A percentile compares a stretch with the other conserved stretches of the same genome.
These are phyloP conservation scores for Cytospora schulzeri DNA, from an alignment of 2,329 filamentous ascomycete genomes.

Conservation along the genomic window DNA sequence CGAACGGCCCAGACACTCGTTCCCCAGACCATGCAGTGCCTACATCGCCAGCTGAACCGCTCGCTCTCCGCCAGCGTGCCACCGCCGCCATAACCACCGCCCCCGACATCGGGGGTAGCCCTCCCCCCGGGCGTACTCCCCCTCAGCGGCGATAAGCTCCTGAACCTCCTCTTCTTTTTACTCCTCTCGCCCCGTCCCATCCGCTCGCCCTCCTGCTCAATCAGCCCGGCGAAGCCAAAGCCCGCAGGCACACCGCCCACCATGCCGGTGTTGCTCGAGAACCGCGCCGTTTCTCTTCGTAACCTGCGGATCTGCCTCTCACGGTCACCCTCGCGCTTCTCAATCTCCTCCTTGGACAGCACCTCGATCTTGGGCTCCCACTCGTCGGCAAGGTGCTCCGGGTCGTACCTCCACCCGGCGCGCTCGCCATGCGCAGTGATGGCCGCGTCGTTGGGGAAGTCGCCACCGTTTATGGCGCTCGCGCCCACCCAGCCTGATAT, in stretches of 20 bases:
- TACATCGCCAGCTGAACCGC: conserved; percentile 81
- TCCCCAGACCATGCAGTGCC: conserved; percentile 85
- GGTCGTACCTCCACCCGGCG: conserved; percentile 94
- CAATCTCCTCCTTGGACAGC: conserved; percentile 93
- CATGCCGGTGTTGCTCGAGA: conserved; percentile 84
- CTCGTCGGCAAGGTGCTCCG: conserved; percentile 80
- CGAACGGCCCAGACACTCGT: conserved; percentile 92
- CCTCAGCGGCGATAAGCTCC: conserved; percentile 79
- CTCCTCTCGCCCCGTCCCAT: conserved; percentile 91
- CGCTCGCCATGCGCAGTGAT: conserved; percentile 35
- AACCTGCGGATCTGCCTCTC: conserved; percentile 87
- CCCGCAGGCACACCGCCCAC: conserved; percentile 70
- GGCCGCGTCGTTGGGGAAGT: conserved; percentile 87
- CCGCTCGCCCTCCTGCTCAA: conserved; percentile 70
- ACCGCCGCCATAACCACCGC: conserved; percentile 69
- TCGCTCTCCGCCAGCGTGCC: conserved; percentile 75
- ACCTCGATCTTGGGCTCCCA: conserved; percentile 84
- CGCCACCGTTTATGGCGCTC: conserved; percentile 53
- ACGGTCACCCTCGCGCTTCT: conserved; percentile 92
- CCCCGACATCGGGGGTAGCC: conserved; percentile 79
- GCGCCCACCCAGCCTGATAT: conserved; percentile 65
- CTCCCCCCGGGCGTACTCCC: conserved; percentile 68
- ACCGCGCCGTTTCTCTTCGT: conserved; percentile 86
- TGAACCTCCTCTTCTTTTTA: conserved; percentile 93
- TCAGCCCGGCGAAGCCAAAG: conserved; percentile 51